Conservation (phyloP, 1,284 basidiomycete genomes). For the Amylostereum chailletii region DNA sequence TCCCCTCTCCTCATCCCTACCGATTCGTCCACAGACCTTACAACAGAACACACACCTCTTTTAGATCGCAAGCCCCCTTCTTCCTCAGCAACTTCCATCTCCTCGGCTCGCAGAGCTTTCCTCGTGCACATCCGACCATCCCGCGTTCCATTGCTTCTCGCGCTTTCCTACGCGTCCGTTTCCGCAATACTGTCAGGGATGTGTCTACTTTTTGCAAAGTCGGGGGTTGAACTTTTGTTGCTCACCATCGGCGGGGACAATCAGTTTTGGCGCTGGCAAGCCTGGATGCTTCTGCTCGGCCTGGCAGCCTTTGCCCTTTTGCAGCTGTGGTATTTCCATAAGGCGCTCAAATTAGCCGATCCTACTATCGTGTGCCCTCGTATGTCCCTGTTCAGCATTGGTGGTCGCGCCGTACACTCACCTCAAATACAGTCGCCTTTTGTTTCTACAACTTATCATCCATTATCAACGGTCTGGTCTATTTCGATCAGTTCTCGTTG, state of each 20-base stretch:
- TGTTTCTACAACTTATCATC: constrained; percentile 94
- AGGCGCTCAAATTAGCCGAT: constrained; percentile 74
- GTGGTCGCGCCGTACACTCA: not conserved
- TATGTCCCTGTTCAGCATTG: constrained; percentile 28
- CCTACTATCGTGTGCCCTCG: constrained; percentile 89
- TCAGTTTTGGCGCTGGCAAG: constrained; percentile 82
- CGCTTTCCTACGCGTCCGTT: constrained; percentile 83
- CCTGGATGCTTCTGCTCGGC: constrained; percentile 71
- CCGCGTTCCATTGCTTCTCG: constrained; percentile 60
- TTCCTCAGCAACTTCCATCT: constrained; percentile 19
- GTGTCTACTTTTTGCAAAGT: constrained; percentile 91
- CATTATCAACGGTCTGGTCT: constrained; percentile 82
- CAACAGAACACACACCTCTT: constrained; percentile 53
- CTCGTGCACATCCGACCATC: constrained; percentile 20
- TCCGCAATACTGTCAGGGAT: constrained; percentile 92
- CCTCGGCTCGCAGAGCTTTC: constrained; percentile 16
- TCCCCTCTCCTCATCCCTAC: constrained; percentile 23
- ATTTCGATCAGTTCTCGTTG: constrained; percentile 82
- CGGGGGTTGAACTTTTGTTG: constrained; percentile 84
- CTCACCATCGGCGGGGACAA: constrained; percentile 75
- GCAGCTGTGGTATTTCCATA: constrained; percentile 91
- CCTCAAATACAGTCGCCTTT: constrained; percentile 62
- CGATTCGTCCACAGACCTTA: constrained; percentile 27
- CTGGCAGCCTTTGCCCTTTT: constrained; percentile 67
- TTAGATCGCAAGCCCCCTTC: constrained; percentile 36